Base-by-base conservation (phyloP, 1,139 yeast species). In the Candida sanyaensis region DNA sequence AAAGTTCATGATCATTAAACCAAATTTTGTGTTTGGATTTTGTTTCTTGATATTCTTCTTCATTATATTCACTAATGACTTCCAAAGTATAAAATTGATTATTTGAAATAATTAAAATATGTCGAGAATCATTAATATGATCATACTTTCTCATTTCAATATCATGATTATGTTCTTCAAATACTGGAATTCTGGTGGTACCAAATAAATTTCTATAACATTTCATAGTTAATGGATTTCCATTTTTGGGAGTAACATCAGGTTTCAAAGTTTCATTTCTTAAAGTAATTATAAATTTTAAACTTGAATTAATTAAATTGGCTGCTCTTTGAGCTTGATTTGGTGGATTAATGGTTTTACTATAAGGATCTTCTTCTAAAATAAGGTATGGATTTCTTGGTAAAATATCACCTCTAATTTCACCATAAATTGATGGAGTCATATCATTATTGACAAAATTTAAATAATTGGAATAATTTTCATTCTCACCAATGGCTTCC, bases 351-450 rank as follows among this genome's bases (percentile, higher is more conserved):
- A 75, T 64, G n/a, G 79, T 74, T 56, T 71, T 71, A 17, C 77
- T 63, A 54, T 81, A 75, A 0, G 92, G 91, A 56, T 86, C 95
- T 59, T 86, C 87, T 55, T 86, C 90, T 29, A 86, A 64, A 7
- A 86, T 78, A 55, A 86, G 72, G 56, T 84, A 86, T 0, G 95
- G 95, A 58, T 86, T 86, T 51, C 92, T 69, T 4, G 95, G 95
- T 45, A 86, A 69, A 1, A 86, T 83, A 56, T 84, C 87, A 11
- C 84, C 84, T 45, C 81, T 65, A 37, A 80, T 65, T 48, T 84
- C 88, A 28, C 88, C 88, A 53, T 85, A 83, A 43, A 84, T 80
- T 11, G 84, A 85, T 0, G 87, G 82, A 38, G 80, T 80, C 52
- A 77, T 76, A 55, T 75, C 85, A 57, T 73, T 83, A 65, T 77